Evolutionary conservation across 2,329 filamentous ascomycete genomes (phyloP).

Genomic region (Trichoderma aggressivum): DNA sequence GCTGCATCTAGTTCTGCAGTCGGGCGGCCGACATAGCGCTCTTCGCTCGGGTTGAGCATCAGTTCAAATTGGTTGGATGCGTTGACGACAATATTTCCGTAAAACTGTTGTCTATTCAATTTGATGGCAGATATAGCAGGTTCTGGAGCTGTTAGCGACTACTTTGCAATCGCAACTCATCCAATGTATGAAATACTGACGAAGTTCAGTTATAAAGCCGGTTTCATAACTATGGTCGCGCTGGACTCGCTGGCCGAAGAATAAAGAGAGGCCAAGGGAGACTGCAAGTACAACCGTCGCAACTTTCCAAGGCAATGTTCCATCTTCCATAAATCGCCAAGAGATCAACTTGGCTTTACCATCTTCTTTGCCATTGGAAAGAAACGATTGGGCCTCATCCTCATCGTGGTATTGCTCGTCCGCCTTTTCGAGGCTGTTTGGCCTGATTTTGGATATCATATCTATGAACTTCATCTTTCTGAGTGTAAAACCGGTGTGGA

Average conservation of each 20-base stretch:
- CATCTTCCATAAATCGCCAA: neutral
- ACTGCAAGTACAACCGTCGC: neutral
- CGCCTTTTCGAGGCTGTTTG: neutral
- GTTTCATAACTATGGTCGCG: neutral
- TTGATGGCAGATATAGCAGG: neutral
- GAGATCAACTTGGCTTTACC: neutral
- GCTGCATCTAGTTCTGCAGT: neutral
- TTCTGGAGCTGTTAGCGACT: neutral
- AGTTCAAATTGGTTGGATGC: neutral
- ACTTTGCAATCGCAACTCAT: neutral
- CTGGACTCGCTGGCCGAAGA: neutral
- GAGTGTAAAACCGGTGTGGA: neutral
- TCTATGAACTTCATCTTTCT: neutral
- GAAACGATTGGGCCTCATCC: neutral
- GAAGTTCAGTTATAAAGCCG: neutral
- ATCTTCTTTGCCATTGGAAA: neutral
- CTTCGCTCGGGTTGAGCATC: neutral
- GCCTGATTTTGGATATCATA: neutral
- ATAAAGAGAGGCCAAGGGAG: neutral
- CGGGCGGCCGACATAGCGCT: neutral
- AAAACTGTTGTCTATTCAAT: neutral
- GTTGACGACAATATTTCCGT: neutral
- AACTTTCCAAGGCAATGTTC: neutral
- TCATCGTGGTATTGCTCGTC: neutral
- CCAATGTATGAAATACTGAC: neutral